Conservation (phyloP, 306 rosid genomes). For the Cotoneaster glaucophyllus region DNA sequence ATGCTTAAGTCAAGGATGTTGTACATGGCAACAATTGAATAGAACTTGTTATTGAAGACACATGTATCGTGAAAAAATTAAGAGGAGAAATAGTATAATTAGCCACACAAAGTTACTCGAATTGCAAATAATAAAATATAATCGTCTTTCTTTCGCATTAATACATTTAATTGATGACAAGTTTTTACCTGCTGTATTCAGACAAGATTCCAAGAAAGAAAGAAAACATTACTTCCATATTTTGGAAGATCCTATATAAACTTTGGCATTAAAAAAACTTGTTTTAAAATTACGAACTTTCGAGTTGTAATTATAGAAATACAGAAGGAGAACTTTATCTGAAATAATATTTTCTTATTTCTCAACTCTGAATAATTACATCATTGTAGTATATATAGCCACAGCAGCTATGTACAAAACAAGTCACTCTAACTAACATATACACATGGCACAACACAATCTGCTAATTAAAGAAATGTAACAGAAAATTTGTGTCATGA, state of each 20-base stretch:
- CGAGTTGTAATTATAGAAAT: too few species aligned
- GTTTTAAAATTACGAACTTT: conserved; percentile 53
- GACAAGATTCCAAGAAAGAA: too few species aligned
- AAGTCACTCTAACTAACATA: too few species aligned
- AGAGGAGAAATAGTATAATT: background rate
- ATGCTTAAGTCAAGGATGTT: background rate
- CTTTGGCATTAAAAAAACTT: background rate
- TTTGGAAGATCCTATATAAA: background rate
- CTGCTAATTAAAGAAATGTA: too few species aligned
- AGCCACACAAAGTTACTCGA: background rate
- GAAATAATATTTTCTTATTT: too few species aligned
- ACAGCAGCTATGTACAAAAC: too few species aligned
- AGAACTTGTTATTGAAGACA: background rate
- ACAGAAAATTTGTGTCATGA: too few species aligned
- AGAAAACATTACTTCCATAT: conserved; percentile 46
- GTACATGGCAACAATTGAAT: background rate
- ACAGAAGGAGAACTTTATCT: too few species aligned
- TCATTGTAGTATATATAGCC: too few species aligned
- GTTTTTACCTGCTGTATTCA: background rate
- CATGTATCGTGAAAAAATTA: background rate
- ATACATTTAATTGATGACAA: background rate
- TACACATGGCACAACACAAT: too few species aligned
- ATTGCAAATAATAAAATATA: background rate
- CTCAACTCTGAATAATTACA: too few species aligned
- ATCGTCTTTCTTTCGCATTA: background rate